phyloP scores from a whole-genome alignment of 306 rosid species.

The Senna tora region DNA sequence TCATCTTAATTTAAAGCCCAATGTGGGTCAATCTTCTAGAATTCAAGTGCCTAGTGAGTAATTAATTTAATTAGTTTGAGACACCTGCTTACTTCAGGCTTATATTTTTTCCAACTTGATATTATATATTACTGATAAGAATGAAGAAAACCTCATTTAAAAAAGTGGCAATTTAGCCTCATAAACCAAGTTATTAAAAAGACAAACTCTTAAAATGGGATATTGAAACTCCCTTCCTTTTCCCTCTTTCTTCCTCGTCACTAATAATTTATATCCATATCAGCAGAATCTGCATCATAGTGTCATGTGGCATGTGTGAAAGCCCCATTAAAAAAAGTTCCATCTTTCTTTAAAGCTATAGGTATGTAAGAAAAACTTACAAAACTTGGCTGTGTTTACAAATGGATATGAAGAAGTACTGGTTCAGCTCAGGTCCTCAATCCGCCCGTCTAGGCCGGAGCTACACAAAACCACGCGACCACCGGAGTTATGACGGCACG shows the following conservation, averaged over 20 bases:
- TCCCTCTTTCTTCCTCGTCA: constrained; percentile 6
- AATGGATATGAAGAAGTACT: constrained; percentile 65
- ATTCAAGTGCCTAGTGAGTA: constrained; percentile 5
- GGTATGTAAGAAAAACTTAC: constrained; percentile 1
- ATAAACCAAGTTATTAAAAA: constrained; percentile 7
- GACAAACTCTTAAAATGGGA: not conserved
- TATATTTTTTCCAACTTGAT: not conserved
- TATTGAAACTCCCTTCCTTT: constrained; percentile 1
- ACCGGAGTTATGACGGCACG: constrained; percentile 19
- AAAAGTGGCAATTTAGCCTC: constrained; percentile 29
- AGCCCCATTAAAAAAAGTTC: constrained; percentile 11
- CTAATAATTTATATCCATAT: constrained; percentile 2
- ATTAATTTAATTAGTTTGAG: not conserved
- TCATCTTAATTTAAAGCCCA: too few species aligned
- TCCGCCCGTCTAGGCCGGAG: constrained; percentile 49
- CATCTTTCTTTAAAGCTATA: constrained; percentile 2
- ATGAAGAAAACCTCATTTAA: constrained; percentile 8
- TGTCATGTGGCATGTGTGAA: constrained; percentile 34
- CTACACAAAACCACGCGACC: constrained; percentile 40
- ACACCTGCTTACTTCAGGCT: constrained; percentile 5
- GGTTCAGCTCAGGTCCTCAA: constrained; percentile 39
- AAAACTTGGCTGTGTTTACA: not conserved
- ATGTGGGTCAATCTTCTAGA: constrained; percentile 4
- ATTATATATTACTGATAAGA: constrained; percentile 11
- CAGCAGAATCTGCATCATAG: constrained; percentile 26